Conservation (phyloP, 2,329 filamentous ascomycete genomes). For the Fusarium buxicola region DNA sequence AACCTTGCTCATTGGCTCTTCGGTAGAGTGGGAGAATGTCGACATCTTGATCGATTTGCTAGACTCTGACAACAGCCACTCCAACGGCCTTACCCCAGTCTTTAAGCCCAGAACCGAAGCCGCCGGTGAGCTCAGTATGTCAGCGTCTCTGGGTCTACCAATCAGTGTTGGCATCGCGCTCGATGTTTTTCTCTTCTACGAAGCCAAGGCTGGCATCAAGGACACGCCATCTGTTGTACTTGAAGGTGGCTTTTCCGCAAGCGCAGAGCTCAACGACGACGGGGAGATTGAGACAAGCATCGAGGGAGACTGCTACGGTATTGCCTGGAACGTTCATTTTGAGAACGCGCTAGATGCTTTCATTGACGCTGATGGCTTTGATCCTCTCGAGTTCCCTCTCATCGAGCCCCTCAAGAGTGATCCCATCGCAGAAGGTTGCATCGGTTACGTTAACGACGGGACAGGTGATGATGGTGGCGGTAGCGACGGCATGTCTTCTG, state of each 20-base stretch:
- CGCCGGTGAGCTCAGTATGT: not conserved
- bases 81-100: not conserved
- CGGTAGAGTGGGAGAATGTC: conserved; percentile 11
- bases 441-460: conserved; percentile 15
- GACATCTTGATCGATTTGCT: conserved; percentile 8
- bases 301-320: conserved; percentile 10
- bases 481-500: conserved; percentile 3
- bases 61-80: not conserved
- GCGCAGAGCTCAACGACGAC: not conserved
- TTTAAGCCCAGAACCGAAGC: conserved; percentile 4
- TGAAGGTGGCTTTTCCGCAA: not conserved
- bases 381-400: not conserved
- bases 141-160: not conserved
- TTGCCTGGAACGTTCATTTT: conserved; percentile 21
- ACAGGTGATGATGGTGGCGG: not conserved
- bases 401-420: not conserved
- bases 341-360: conserved; percentile 5
- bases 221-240: conserved; percentile 8
- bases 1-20: conserved; percentile 4
- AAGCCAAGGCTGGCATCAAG: not conserved
- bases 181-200: not conserved
- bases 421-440: conserved; percentile 13
- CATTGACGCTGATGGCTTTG: not conserved
- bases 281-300: not conserved
- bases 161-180: not conserved